phyloP scores from a whole-genome alignment of 2,329 filamentous ascomycete genomes.

The Chrysoporthe deuterocubensis region DNA sequence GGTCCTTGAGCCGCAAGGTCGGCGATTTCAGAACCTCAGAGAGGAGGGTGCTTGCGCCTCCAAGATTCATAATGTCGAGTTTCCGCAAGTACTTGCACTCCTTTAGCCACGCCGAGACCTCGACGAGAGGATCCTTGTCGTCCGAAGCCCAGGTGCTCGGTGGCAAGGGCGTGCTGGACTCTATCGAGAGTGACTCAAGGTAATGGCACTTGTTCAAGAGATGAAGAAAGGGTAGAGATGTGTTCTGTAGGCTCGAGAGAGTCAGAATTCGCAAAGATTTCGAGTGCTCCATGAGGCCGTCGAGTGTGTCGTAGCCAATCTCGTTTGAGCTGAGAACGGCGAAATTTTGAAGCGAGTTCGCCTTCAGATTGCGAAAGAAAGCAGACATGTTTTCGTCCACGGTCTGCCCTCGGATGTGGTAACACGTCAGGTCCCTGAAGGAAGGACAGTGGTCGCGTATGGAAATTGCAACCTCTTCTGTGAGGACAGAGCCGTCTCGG shows the following conservation, averaged over 20 bases:
- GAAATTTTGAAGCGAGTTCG: conserved; percentile 62
- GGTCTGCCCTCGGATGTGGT: conserved; percentile 46
- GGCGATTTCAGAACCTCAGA: conserved; percentile 47
- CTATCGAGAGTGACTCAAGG: conserved; percentile 41
- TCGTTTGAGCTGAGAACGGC: conserved; percentile 60
- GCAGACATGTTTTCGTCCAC: conserved; percentile 61
- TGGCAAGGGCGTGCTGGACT: conserved; percentile 32
- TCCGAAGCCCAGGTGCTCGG: conserved; percentile 31
- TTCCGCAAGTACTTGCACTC: conserved; percentile 51
- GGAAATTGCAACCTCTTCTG: conserved; percentile 54
- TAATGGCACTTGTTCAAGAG: conserved; percentile 39
- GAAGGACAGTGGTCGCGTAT: conserved; percentile 63
- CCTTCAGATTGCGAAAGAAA: conserved; percentile 60
- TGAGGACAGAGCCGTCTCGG: conserved; percentile 64
- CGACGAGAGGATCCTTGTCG: conserved; percentile 34
- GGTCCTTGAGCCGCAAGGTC: conserved; percentile 49
- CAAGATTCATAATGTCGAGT: conserved; percentile 55
- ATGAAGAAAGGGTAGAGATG: conserved; percentile 37
- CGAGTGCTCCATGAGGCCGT: conserved; percentile 53
- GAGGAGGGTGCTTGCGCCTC: conserved; percentile 56
- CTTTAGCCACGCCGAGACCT: conserved; percentile 39
- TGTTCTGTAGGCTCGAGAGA: conserved; percentile 38
- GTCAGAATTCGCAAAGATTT: conserved; percentile 40
- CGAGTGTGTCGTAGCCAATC: conserved; percentile 58
- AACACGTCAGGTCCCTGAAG: conserved; percentile 65